Conservation (phyloP, 352 stramenopile genomes). For the Hyaloperonospora brassicae region DNA sequence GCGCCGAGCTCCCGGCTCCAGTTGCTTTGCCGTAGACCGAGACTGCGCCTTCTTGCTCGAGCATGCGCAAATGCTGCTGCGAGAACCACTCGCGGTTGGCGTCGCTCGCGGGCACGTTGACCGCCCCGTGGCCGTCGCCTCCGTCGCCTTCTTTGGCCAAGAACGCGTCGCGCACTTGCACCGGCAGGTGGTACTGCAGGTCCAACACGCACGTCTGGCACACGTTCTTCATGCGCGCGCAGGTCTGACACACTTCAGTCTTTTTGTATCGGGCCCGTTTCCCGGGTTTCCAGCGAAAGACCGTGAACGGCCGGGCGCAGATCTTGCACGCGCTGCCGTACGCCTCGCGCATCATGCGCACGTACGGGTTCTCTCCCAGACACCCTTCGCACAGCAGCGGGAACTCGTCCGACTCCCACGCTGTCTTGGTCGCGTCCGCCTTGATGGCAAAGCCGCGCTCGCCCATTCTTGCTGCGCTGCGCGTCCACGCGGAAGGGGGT, state of each 20-base stretch:
- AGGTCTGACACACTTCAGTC: constrained; percentile 96
- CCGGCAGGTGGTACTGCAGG: constrained; percentile 95
- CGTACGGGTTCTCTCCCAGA: constrained; percentile 98
- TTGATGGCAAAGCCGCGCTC: constrained; percentile 86
- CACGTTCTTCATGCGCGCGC: constrained; percentile 98
- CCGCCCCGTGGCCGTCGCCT: constrained; percentile 27
- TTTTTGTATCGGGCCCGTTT: constrained; percentile 97
- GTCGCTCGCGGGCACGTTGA: constrained; percentile 88
- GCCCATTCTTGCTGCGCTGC: constrained; percentile 34
- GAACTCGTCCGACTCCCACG: constrained; percentile 93
- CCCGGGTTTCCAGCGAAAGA: constrained; percentile 97
- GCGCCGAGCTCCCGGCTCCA: constrained; percentile 51
- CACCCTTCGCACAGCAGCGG: constrained; percentile 97
- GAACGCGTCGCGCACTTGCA: constrained; percentile 91
- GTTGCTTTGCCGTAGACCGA: constrained; percentile 80
- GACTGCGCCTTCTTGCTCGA: constrained; percentile 87
- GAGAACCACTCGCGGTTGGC: constrained; percentile 94
- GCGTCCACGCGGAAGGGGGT: neutral
- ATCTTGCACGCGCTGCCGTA: constrained; percentile 97
- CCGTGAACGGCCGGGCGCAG: constrained; percentile 95
- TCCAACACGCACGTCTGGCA: constrained; percentile 99
- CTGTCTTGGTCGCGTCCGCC: constrained; percentile 77
- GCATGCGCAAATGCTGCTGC: constrained; percentile 85
- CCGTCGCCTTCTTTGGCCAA: constrained; percentile 38
- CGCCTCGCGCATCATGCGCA: constrained; percentile 98